Conservation (phyloP, 768 basidiomycete genomes). For the Mycena vulgaris region DNA sequence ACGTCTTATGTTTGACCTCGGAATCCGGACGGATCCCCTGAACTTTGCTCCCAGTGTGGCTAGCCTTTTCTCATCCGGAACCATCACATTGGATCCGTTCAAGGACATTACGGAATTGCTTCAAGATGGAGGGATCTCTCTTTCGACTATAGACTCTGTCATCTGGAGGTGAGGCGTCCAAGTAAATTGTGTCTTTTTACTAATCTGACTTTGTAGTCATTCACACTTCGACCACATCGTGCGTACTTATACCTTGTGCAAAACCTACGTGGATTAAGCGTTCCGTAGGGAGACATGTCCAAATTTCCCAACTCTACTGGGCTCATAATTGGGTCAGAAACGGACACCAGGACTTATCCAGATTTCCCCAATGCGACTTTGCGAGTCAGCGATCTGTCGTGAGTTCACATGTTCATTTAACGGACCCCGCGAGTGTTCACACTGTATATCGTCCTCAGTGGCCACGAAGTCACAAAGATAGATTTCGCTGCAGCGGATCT, state of each 20-base stretch:
- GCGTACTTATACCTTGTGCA: neutral
- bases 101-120: too few species aligned
- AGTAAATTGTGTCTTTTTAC: too few species aligned
- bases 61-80: too few species aligned
- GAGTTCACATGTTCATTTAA: neutral
- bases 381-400: slow-evolving; percentile 28
- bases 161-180: too few species aligned
- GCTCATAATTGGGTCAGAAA: slow-evolving; percentile 20
- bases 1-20: too few species aligned
- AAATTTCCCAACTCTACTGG: slow-evolving; percentile 33
- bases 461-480: slow-evolving; percentile 25
- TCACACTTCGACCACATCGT: slow-evolving; percentile 15
- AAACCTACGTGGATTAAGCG: too few species aligned
- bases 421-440: neutral
- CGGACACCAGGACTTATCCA: slow-evolving; percentile 17
- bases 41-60: too few species aligned
- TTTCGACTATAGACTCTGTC: too few species aligned
- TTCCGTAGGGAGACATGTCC: slow-evolving; percentile 36
- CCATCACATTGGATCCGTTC: too few species aligned
- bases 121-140: too few species aligned
- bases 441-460: neutral
- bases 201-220: neutral
- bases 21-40: too few species aligned
- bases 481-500: slow-evolving; percentile 20
- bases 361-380: slow-evolving; percentile 3